These are phyloP conservation scores for Closterium sp. DNA, from an alignment of 139 green algal species.

Conservation along the genomic window DNA sequence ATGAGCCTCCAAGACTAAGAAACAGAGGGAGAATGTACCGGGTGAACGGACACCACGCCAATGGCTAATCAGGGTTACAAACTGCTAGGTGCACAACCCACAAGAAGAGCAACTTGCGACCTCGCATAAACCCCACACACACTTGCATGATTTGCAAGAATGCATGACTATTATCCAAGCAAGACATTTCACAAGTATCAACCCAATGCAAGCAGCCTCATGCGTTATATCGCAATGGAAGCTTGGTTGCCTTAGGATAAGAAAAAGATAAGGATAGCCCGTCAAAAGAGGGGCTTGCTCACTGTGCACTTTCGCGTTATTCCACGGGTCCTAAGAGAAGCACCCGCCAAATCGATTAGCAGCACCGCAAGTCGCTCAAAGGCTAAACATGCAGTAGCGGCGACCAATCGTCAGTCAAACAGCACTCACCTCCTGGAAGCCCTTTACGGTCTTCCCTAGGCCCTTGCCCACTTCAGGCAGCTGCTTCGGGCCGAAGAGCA, in stretches of 20 bases:
- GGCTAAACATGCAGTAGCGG: not conserved
- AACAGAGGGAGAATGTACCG: not conserved
- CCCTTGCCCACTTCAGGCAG: conserved; percentile 89
- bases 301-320: conserved; percentile 1
- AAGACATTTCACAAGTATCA: no score
- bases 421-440: conserved; percentile 57
- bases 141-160: no score
- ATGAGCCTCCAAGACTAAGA: not conserved
- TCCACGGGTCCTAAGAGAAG: no score
- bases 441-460: conserved; percentile 91
- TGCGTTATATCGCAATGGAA: no score
- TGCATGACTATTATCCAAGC: no score
- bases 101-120: not conserved
- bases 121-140: no score
- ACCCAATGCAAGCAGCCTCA: no score
- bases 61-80: no score
- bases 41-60: not conserved
- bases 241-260: no score
- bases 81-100: no score
- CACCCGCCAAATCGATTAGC: not conserved
- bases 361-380: not conserved
- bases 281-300: not conserved
- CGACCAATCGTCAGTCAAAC: not conserved
- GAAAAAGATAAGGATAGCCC: not conserved
- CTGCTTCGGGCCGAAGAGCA: conserved; percentile 77